Percentiles rank a stretch among this genome's conserved stretches.
These are phyloP conservation scores for Aspergillus sparsus DNA, from an alignment of 495 filamentous ascomycete species.

Conservation along the genomic window DNA sequence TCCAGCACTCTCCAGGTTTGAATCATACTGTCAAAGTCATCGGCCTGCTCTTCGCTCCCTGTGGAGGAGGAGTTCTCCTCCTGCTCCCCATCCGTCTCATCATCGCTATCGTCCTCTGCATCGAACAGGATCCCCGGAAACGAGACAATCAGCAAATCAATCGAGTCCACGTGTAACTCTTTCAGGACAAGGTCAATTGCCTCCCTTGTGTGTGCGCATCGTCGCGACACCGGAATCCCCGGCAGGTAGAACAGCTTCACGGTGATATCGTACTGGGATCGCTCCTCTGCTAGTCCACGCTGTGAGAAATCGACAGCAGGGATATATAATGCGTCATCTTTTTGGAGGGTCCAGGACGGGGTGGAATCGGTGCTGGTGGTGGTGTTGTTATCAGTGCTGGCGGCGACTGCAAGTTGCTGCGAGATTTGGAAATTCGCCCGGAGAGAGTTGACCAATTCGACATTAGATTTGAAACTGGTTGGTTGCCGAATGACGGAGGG, in stretches of 20 bases:
- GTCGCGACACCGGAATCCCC: slow-evolving; percentile 57
- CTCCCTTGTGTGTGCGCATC: slow-evolving; percentile 67
- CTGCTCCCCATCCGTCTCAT: slow-evolving; percentile 32
- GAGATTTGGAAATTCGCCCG: slow-evolving; percentile 75
- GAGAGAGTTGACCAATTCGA: slow-evolving; percentile 84
- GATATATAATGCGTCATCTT: slow-evolving; percentile 66
- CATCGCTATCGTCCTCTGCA: slow-evolving; percentile 81
- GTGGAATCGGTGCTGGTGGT: slow-evolving; percentile 42
- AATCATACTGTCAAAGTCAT: slow-evolving; percentile 67
- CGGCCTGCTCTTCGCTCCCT: slow-evolving; percentile 48
- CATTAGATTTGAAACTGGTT: slow-evolving; percentile 74
- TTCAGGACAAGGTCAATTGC: slow-evolving; percentile 77
- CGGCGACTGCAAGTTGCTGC: slow-evolving; percentile 55
- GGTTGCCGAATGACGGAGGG: slow-evolving; percentile 79
- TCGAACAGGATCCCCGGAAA: slow-evolving; percentile 95
- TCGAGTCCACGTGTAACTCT: slow-evolving; percentile 69
- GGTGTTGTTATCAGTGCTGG: slow-evolving; percentile 31
- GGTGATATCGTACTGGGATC: slow-evolving; percentile 85
- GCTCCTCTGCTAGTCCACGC: slow-evolving; percentile 73
- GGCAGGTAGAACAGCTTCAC: slow-evolving; percentile 92
- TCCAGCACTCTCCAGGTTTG: slow-evolving; percentile 74
- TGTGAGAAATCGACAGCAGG: slow-evolving; percentile 73
- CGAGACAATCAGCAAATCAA: slow-evolving; percentile 89
- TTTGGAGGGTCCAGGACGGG: slow-evolving; percentile 63
- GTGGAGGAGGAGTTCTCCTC: slow-evolving; percentile 58